Evolutionary conservation across 2,329 filamentous ascomycete species (phyloP).

Genomic region (Ophiocordyceps camponoti-floridani): DNA sequence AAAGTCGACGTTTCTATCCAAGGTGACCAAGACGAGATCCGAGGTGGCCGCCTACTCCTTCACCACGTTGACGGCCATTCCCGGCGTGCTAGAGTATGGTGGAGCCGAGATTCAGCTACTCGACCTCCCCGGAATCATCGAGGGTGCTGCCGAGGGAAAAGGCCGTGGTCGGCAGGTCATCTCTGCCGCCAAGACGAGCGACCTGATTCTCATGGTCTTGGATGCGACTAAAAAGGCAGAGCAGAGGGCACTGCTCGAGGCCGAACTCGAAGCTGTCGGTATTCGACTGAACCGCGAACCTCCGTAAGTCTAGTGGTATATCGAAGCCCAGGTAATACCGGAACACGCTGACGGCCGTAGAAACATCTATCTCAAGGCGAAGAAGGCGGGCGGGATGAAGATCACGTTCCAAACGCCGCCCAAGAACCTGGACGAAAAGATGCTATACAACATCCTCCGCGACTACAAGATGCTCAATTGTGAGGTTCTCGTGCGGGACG

Average conservation of each 20-base stretch:
- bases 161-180: slow-evolving; percentile 92
- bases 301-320: slow-evolving; percentile 39
- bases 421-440: slow-evolving; percentile 88
- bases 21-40: slow-evolving; percentile 94
- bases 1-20: slow-evolving; percentile 97
- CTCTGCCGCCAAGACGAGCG: slow-evolving; percentile 93
- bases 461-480: slow-evolving; percentile 99
- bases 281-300: slow-evolving; percentile 85
- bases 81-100: slow-evolving; percentile 91
- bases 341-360: slow-evolving; percentile 22
- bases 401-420: slow-evolving; percentile 86
- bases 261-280: slow-evolving; percentile 84
- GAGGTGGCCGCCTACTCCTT: slow-evolving; percentile 94
- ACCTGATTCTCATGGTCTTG: slow-evolving; percentile 89
- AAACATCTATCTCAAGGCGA: slow-evolving; percentile 92
- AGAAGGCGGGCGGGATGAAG: slow-evolving; percentile 96
- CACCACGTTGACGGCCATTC: slow-evolving; percentile 93
- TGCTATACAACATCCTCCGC: slow-evolving; percentile 91
- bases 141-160: slow-evolving; percentile 90
- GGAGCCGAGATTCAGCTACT: slow-evolving; percentile 96
- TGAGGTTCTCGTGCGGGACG: slow-evolving; percentile 87
- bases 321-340: neutral
- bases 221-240: slow-evolving; percentile 95
- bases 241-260: slow-evolving; percentile 76
- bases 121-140: slow-evolving; percentile 95